A percentile compares a stretch with the other conserved stretches of the same genome.
These are phyloP conservation scores for Catharanthus roseus DNA, from an alignment of 257 asterid species.

Conservation along the genomic window DNA sequence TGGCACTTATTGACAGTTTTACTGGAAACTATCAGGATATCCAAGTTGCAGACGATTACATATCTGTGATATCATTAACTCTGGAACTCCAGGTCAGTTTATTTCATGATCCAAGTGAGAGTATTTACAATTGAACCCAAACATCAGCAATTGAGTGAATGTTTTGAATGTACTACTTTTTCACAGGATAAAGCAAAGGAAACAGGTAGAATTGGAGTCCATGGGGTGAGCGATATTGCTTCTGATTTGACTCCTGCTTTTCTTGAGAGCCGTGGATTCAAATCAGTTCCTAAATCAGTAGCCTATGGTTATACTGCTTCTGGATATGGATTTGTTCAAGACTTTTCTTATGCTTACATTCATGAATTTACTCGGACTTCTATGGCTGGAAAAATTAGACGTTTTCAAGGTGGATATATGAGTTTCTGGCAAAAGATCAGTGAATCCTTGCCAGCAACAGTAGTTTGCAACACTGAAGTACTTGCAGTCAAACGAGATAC, in stretches of 20 bases:
- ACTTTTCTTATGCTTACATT: conserved; percentile 73
- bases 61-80: conserved; percentile 62
- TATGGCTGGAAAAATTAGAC: conserved; percentile 81
- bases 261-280: conserved; percentile 53
- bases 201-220: conserved; percentile 64
- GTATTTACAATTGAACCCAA: neutral
- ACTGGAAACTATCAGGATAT: conserved; percentile 68
- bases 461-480: conserved; percentile 65
- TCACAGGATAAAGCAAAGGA: conserved; percentile 65
- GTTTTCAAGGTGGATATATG: conserved; percentile 74
- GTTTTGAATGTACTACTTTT: neutral
- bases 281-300: conserved; percentile 66
- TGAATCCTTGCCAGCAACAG: conserved; percentile 42
- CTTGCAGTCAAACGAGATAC: conserved; percentile 42
- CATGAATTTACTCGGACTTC: conserved; percentile 81
- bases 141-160: neutral
- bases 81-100: conserved; percentile 68
- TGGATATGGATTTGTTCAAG: conserved; percentile 79
- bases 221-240: conserved; percentile 55
- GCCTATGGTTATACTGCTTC: conserved; percentile 83
- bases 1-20: conserved; percentile 57
- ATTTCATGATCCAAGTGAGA: neutral
- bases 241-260: conserved; percentile 55
- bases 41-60: conserved; percentile 75
- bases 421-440: conserved; percentile 63